Percentiles rank a stretch among this genome's conserved stretches.
phyloP scores from a whole-genome alignment of 768 basidiomycete species.

The Mycena indigotica region DNA sequence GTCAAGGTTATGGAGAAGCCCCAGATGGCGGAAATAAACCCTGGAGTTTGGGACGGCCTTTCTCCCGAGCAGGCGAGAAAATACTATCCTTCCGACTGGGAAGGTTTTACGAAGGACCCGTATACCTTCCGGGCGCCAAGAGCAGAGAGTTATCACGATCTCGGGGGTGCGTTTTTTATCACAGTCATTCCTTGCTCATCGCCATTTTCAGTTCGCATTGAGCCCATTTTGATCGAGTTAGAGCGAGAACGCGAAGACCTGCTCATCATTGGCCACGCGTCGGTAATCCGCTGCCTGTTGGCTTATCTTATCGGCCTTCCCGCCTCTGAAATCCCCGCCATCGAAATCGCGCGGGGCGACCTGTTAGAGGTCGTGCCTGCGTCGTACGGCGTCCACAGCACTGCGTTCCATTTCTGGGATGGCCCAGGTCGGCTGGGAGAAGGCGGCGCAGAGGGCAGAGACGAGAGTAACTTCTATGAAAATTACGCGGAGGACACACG shows the following conservation, averaged over 20 bases:
- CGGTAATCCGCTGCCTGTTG: constrained; percentile 94
- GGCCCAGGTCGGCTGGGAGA: constrained; percentile 56
- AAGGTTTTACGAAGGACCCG: constrained; percentile 87
- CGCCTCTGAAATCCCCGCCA: constrained; percentile 94
- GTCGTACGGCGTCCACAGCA: constrained; percentile 86
- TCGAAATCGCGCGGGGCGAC: constrained; percentile 95
- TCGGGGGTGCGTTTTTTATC: constrained; percentile 58
- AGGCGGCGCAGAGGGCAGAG: constrained; percentile 48
- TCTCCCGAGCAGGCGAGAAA: constrained; percentile 87
- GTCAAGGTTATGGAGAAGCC: constrained; percentile 93
- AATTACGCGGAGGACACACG: constrained; percentile 81
- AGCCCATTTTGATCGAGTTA: constrained; percentile 89
- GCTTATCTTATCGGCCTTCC: constrained; percentile 93
- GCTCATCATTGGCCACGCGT: constrained; percentile 95
- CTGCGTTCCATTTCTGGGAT: constrained; percentile 92
- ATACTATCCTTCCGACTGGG: constrained; percentile 94
- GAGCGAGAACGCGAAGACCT: constrained; percentile 94
- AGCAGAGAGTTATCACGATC: constrained; percentile 97
- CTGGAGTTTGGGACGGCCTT: constrained; percentile 95
- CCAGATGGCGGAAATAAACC: constrained; percentile 98
- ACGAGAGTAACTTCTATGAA: constrained; percentile 84
- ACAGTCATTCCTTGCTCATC: constrained; percentile 2
- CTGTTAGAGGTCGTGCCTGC: constrained; percentile 91
- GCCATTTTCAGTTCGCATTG: constrained; percentile 73
- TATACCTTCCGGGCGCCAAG: constrained; percentile 90